Base-by-base conservation (phyloP, 805 yeast genomes). In the Komagataella ulmi region DNA sequence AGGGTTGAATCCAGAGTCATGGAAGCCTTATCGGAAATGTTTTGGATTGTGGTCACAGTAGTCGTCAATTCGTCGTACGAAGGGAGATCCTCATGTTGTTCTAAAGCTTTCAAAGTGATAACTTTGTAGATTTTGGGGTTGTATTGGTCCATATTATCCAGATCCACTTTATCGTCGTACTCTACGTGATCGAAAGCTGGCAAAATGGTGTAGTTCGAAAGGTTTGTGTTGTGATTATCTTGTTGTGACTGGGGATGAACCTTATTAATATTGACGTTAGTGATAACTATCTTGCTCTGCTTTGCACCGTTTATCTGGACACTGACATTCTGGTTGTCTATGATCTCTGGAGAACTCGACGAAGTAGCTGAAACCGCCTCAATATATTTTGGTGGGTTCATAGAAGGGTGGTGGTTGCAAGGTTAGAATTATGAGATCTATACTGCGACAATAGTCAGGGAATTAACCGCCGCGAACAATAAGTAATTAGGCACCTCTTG, bases 71-170 rank as follows among this genome's bases (percentile, higher is more conserved):
- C 43, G 17, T 49, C 50, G 10, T 40, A 40, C 18, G 45, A 18
- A 30, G 44, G 50, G 46, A n/a, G 21, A 8, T 36, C 23, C 14
- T 30, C 18, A n/a, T 45, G 46, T 47, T 49, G 10, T 24, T 44
- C 44, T 17, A 48, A 23, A 7, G 49, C 50, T 47, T 52, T 46
- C 44, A 24, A 17, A 8, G 40, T 17, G n/a, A 48, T 58, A 36
- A 63, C 70, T 49, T 58, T 64, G 54, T 66, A 68, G 4, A 56
- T 54, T 52, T 66, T 66, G 2, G 63, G 56, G 3, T 50, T 24
- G 55, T 63, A 68, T 50, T 68, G 72, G 3, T 55, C 58, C 60
- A 58, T 52, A 55, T 67, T 68, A 6, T 60, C 49, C 0, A 64
- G 44, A 17, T 48, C 44, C 44, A 10, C 24, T 40, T 30, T 40